Evolutionary conservation across 23 red algal species (phyloP).

Genomic region (Pyropia yezoensis): DNA sequence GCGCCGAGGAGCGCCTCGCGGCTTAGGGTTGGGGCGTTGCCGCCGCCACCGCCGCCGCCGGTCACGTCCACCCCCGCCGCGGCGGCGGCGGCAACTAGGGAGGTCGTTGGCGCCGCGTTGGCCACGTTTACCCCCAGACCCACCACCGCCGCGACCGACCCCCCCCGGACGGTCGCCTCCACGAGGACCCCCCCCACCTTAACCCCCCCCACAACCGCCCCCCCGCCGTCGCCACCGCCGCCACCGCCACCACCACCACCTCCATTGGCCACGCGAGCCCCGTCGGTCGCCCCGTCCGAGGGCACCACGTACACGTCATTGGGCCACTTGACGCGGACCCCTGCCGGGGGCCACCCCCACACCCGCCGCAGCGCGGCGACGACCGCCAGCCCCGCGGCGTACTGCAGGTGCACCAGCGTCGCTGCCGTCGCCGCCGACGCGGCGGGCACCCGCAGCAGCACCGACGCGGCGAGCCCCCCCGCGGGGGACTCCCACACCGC

Average conservation of each 20-base stretch:
- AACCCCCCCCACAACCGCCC: background rate
- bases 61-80: background rate
- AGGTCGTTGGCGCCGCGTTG: constrained; percentile 67
- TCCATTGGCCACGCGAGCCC: background rate
- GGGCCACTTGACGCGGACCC: constrained; percentile 83
- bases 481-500: constrained; percentile 53
- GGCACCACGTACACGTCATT: constrained; percentile 64
- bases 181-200: constrained; percentile 81
- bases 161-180: constrained; percentile 28
- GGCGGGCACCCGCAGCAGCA: constrained; percentile 12
- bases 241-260: too few relatives aligned
- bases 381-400: constrained; percentile 64
- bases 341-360: constrained; percentile 2
- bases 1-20: constrained; percentile 37
- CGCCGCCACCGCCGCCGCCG: background rate
- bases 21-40: background rate
- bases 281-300: too few relatives aligned
- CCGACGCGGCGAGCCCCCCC: constrained; percentile 56
- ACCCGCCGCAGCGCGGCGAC: constrained; percentile 14
- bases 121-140: constrained; percentile 82
- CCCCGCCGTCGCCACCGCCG: too few relatives aligned
- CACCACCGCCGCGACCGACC: constrained; percentile 46
- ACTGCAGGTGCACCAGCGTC: constrained; percentile 46
- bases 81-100: constrained; percentile 13
- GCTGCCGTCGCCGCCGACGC: background rate